phyloP scores from a whole-genome alignment of 441 rosid genomes.

The Flueggea neowawraea region DNA sequence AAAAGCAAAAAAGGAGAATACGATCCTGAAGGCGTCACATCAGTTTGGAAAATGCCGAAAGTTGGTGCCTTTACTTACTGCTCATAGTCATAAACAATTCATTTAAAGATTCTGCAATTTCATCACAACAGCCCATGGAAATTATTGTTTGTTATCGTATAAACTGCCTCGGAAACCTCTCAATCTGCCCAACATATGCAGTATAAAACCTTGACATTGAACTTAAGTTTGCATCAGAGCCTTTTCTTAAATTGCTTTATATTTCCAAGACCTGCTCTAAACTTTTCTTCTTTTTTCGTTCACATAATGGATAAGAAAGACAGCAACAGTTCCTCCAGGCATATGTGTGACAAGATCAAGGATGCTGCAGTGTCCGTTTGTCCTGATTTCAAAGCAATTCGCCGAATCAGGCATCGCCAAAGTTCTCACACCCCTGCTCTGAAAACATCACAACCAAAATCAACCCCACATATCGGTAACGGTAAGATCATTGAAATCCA shows the following conservation, averaged over 20 bases:
- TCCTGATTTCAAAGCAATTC: constrained; percentile 4
- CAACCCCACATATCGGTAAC: not conserved
- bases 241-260: not conserved
- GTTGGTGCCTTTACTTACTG: too few relatives aligned
- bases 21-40: constrained; percentile 22
- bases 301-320: not conserved
- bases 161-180: too few relatives aligned
- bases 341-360: constrained; percentile 11
- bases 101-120: too few relatives aligned
- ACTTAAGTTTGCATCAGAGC: not conserved
- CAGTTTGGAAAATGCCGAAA: constrained; percentile 5
- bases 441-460: too few relatives aligned
- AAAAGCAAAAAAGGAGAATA: constrained; percentile 17
- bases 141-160: too few relatives aligned
- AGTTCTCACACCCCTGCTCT: not conserved
- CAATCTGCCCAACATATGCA: too few relatives aligned
- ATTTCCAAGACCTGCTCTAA: not conserved
- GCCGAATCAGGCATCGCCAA: not conserved
- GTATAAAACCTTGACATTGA: too few relatives aligned
- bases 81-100: too few relatives aligned
- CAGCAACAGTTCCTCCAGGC: not conserved
- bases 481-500: not conserved
- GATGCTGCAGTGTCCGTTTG: constrained; percentile 9
- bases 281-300: too few relatives aligned
- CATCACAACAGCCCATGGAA: too few relatives aligned